Base-by-base conservation (phyloP, 441 rosid genomes). In the Bocquillonia castaneifolia region DNA sequence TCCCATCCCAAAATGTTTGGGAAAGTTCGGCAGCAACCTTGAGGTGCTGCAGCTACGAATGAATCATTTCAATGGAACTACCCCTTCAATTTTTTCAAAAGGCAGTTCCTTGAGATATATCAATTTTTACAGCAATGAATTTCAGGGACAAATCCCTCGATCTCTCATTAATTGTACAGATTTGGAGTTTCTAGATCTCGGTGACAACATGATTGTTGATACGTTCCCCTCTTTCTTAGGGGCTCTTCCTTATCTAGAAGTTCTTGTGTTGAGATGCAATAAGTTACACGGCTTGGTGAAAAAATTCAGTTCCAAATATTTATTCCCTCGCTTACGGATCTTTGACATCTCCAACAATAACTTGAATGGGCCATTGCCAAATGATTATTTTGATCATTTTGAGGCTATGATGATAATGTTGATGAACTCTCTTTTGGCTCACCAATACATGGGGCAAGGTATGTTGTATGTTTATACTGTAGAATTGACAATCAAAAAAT, bases 171-270 rank as follows among this genome's bases (percentile, higher is more conserved):
- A 71, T 8, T 68, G 74, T 36, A 34, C 3, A 13, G 6, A 7
- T 5, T 66, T 79, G 36, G 72, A 63, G 29, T 13, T 76, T 13
- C 3, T 76, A 10, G 67, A 76, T 50, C 37, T 76, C 0, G 44
- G 76, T 8, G 67, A 70, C 59, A 76, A 73, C 59, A 31, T 17
- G 47, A 63, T 71, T 5, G 58, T 67, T 17, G 80, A 64, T 42
- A 34, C 76, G 6, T 74, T 65, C 54, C 77, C 47, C 0, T 0
- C 0, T 63, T 57, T 74, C 3, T 51, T 31, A 4, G 63, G 26
- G 20, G 12, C 22, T 59, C 22, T 70, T 54, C 55, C 55, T 14
- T 0, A 13, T 5, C 42, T 62, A 8, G 0, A 70, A 15, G 63
- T 64, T 53, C 66, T 68, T 68, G 34, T 64, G 31, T 2, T 78